A percentile compares a stretch with the other conserved stretches of the same genome.
Conservation (phyloP, 495 filamentous ascomycete genomes). For the Aspergillus nidulans region DNA sequence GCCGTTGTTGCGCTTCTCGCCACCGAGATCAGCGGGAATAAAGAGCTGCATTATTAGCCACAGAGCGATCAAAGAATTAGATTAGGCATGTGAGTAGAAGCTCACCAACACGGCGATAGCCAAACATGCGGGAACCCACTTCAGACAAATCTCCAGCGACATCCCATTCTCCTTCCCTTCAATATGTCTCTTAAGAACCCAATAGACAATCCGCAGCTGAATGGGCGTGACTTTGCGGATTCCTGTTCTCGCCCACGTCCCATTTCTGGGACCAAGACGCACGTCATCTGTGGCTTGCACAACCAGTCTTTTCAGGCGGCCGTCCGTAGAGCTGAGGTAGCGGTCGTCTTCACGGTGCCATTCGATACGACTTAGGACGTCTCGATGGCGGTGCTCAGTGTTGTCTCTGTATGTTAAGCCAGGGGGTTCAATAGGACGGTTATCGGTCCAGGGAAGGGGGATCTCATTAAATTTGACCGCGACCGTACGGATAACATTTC, state of each 20-base stretch:
- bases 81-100: no score
- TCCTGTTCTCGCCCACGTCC: neutral
- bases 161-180: neutral
- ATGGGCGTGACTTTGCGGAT: neutral
- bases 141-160: neutral
- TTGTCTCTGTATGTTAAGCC: neutral
- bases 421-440: neutral
- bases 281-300: neutral
- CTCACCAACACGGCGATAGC: neutral
- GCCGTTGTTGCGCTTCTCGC: neutral
- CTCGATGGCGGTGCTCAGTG: neutral
- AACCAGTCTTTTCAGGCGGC: neutral
- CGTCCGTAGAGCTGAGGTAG: neutral
- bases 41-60: neutral
- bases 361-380: neutral
- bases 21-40: neutral
- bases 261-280: neutral
- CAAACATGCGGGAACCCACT: neutral
- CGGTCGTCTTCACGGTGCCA: neutral
- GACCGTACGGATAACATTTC: no score
- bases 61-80: no score
- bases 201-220: neutral
- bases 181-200: neutral
- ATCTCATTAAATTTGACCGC: no score
- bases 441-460: neutral